Evolutionary conservation across 441 rosid genomes (phyloP).

Genomic region (Jatropha multifida): DNA sequence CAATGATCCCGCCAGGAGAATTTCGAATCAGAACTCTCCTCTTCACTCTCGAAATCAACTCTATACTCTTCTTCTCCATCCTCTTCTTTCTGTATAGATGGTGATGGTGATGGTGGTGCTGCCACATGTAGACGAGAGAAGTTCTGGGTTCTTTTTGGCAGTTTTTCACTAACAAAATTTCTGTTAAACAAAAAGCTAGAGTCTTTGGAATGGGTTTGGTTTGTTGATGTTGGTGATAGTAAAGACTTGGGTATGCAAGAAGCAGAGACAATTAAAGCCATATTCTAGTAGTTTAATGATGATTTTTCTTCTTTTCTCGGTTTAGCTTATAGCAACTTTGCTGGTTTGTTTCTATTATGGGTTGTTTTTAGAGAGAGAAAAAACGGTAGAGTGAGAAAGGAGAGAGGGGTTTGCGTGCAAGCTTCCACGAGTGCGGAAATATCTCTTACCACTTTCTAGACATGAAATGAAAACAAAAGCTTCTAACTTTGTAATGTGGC

Average conservation of each 20-base stretch:
- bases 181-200: slow-evolving; percentile 14
- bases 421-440: neutral
- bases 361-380: neutral
- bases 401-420: slow-evolving; percentile 29
- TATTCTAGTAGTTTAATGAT: slow-evolving; percentile 1
- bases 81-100: slow-evolving; percentile 38
- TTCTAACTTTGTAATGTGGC: neutral
- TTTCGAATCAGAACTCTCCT: slow-evolving; percentile 49
- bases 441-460: neutral
- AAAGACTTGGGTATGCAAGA: slow-evolving; percentile 24
- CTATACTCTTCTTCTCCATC: slow-evolving; percentile 17
- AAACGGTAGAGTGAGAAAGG: neutral
- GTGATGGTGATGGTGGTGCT: slow-evolving; percentile 49
- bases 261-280: slow-evolving; percentile 34
- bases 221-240: neutral
- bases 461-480: neutral
- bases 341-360: neutral
- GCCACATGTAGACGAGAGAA: slow-evolving; percentile 47
- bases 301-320: neutral
- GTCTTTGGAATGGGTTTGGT: slow-evolving; percentile 13
- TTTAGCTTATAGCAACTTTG: slow-evolving; percentile 2
- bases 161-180: slow-evolving; percentile 10
- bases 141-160: slow-evolving; percentile 12
- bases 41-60: slow-evolving; percentile 32
- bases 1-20: slow-evolving; percentile 89